Evolutionary conservation across 1,284 basidiomycete species (phyloP).

Genomic region (Ganoderma meredithae): DNA sequence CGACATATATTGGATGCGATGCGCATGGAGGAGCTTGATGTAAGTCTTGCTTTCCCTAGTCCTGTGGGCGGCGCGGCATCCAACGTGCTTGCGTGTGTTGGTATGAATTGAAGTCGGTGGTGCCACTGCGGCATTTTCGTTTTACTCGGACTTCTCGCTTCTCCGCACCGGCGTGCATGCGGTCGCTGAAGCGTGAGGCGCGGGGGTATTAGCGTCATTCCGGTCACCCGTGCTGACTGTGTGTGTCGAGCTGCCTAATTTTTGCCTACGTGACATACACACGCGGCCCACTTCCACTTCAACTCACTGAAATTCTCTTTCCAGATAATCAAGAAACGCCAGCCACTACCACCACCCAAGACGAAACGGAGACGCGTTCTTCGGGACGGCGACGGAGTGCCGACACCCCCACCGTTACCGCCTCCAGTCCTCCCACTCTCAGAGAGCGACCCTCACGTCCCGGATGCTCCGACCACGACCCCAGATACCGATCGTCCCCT

Average conservation of each 20-base stretch:
- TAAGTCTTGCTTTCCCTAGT: conserved; percentile 47
- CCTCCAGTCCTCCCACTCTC: conserved; percentile 16
- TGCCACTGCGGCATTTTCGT: background rate
- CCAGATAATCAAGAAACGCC: conserved; percentile 82
- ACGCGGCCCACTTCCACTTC: background rate
- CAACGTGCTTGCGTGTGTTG: background rate
- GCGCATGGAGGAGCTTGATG: conserved; percentile 94
- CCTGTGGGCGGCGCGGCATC: background rate
- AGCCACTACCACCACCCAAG: conserved; percentile 53
- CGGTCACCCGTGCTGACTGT: background rate
- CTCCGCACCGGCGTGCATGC: background rate
- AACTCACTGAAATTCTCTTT: conserved; percentile 5
- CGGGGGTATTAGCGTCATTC: background rate
- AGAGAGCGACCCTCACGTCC: conserved; percentile 9
- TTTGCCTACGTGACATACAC: no score
- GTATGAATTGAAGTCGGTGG: background rate
- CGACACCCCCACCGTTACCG: conserved; percentile 18
- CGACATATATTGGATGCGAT: conserved; percentile 91
- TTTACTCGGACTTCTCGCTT: background rate
- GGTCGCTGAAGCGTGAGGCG: background rate
- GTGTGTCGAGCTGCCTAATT: no score
- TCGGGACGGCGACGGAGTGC: conserved; percentile 18
- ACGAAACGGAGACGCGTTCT: conserved; percentile 45
- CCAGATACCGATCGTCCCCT: background rate
- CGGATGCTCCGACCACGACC: background rate